Evolutionary conservation across 2,329 filamentous ascomycete species (phyloP), one percentile per base, ranked within the genome.

Genomic region (Stromatinia cepivora): DNA sequence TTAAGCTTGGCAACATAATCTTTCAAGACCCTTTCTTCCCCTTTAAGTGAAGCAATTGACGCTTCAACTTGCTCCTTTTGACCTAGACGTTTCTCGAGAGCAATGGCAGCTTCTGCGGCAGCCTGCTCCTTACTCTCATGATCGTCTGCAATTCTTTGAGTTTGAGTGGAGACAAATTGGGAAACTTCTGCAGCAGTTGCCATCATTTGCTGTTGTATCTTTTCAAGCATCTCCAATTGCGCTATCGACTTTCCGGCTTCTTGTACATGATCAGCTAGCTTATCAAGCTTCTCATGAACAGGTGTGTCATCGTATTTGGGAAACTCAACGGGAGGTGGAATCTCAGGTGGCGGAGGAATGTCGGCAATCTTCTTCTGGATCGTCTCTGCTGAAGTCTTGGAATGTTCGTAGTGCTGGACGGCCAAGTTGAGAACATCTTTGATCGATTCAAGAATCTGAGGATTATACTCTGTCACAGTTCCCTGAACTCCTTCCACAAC

Each of bases 171-270:
- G 28, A 98, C 86, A 78, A 97, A 97, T 54, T 90, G 87, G 2
- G 91, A 90, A 67, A 99, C 90, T 77, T 96, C 93, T 28, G 89
- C 87, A 0, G 94, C 93, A 1, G 93, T 97, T 70, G 89, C 86
- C 78, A 92, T 88, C 69, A 99, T 93, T 74, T 97, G 92, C 73
- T 91, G 86, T 76, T 97, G 93, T 64, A 98, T 95, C 79, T 93
- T 87, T 74, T 97, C 93, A 7, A 99, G 86, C 34, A 92, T 92
- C 72, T 91, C 90, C 58, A 97, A 86, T 74, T 94, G 92, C 7
- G 86, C 84, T 48, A 92, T 87, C 1, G 91, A 88, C 76, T 92
- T 89, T 65, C 86, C 86, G 0, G 92, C 86, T 28, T 87, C 85
- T 36, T 88, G 84, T 45, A 86, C 88, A 76, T 92, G 88, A 64